A percentile compares a stretch with the other conserved stretches of the same genome.
phyloP scores from a whole-genome alignment of 164 flowering plant genomes.

The Nymphaea thermarum region DNA sequence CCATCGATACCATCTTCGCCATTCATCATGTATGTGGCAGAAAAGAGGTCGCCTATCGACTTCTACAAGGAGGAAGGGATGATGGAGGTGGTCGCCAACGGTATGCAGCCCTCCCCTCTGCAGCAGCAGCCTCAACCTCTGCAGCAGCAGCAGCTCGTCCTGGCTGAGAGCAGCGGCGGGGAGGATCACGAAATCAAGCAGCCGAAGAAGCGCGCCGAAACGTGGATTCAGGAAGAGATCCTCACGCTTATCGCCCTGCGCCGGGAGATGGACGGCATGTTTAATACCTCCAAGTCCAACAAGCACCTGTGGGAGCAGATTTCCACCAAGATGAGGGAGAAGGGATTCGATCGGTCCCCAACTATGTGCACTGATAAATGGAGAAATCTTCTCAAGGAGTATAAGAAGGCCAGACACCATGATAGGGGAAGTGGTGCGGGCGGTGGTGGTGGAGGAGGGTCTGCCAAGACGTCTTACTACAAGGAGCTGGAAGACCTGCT shows the following conservation, averaged over 20 bases:
- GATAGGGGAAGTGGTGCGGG: slow-evolving; percentile 23
- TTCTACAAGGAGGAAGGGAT: slow-evolving; percentile 56
- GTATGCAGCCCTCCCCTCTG: slow-evolving; percentile 14
- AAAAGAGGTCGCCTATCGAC: slow-evolving; percentile 47
- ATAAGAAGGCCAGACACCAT: slow-evolving; percentile 69
- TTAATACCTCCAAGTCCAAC: slow-evolving; percentile 84
- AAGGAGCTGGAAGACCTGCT: slow-evolving; percentile 82
- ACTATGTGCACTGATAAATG: slow-evolving; percentile 97
- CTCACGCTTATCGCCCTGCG: slow-evolving; percentile 48
- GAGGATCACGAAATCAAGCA: slow-evolving; percentile 55
- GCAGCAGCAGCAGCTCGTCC: slow-evolving; percentile 31
- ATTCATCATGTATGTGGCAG: slow-evolving; percentile 40
- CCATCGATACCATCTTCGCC: background rate
- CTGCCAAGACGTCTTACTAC: slow-evolving; percentile 72
- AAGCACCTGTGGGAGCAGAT: slow-evolving; percentile 93
- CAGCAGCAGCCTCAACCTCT: slow-evolving; percentile 15
- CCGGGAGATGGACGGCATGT: slow-evolving; percentile 56
- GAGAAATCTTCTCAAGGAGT: slow-evolving; percentile 89
- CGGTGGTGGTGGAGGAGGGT: slow-evolving; percentile 10
- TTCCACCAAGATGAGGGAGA: slow-evolving; percentile 73
- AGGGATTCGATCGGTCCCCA: slow-evolving; percentile 77
- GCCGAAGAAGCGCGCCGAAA: slow-evolving; percentile 87
- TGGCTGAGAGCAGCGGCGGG: slow-evolving; percentile 47
- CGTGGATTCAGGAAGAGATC: slow-evolving; percentile 89
- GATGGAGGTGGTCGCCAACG: slow-evolving; percentile 41